phyloP scores from a whole-genome alignment of 495 filamentous ascomycete genomes.

The Rusavskia elegans region DNA sequence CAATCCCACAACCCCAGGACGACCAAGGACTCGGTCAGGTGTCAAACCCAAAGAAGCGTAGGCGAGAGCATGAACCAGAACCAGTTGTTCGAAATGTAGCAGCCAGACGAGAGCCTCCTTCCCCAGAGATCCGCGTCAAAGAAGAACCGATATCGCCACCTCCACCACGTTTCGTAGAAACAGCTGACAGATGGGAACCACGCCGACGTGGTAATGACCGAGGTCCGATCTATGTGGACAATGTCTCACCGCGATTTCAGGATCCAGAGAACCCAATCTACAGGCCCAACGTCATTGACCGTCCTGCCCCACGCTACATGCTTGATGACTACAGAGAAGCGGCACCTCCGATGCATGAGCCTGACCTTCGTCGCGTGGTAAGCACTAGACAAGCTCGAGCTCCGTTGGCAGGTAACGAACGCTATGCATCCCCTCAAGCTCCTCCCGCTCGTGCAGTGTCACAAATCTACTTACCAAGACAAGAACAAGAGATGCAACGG shows the following conservation, averaged over 20 bases:
- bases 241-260: conserved; percentile 27
- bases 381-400: conserved; percentile 29
- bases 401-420: conserved; percentile 14
- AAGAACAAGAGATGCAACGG: conserved; percentile 26
- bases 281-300: conserved; percentile 2
- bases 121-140: conserved; percentile 54
- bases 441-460: conserved; percentile 39
- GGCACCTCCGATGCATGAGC: conserved; percentile 20
- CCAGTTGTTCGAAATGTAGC: conserved; percentile 18
- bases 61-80: conserved; percentile 23
- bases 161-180: conserved; percentile 51
- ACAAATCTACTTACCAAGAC: conserved; percentile 40
- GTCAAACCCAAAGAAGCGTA: conserved; percentile 31
- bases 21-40: conserved; percentile 14
- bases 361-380: conserved; percentile 43
- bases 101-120: conserved; percentile 17
- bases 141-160: conserved; percentile 76
- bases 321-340: conserved; percentile 5
- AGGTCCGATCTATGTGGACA: conserved; percentile 31
- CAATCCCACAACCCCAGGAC: conserved; percentile 20
- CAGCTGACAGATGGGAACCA: conserved; percentile 18
- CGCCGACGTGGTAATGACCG: conserved; percentile 32
- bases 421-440: conserved; percentile 11
- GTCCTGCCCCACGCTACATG: conserved; percentile 6
- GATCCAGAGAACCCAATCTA: conserved; percentile 3